These are phyloP conservation scores for Iris macrosiphon DNA, from an alignment of 106 monocot genomes.

Conservation along the genomic window DNA sequence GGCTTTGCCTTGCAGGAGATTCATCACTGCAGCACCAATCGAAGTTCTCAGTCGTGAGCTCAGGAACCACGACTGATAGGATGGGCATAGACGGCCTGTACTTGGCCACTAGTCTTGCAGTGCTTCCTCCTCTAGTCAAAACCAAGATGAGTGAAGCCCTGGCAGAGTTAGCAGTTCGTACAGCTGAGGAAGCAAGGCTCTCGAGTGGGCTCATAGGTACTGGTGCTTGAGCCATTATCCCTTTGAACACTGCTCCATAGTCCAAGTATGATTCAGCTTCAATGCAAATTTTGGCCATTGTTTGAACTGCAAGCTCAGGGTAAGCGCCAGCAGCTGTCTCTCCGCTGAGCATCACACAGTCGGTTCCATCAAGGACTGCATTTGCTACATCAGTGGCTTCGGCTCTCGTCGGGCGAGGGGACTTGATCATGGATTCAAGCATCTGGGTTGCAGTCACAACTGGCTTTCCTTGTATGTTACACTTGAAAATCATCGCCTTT, in stretches of 20 bases:
- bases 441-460: slow-evolving; percentile 33
- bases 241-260: slow-evolving; percentile 27
- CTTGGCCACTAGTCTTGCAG: slow-evolving; percentile 48
- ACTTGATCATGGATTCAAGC: slow-evolving; percentile 38
- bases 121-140: slow-evolving; percentile 44
- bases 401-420: slow-evolving; percentile 29
- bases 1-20: slow-evolving; percentile 37
- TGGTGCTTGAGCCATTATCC: slow-evolving; percentile 21
- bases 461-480: slow-evolving; percentile 32
- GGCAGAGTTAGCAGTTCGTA: slow-evolving; percentile 34
- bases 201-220: slow-evolving; percentile 48
- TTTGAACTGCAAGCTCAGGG: slow-evolving; percentile 45
- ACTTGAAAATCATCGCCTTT: slow-evolving; percentile 33
- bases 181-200: slow-evolving; percentile 50
- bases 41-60: slow-evolving; percentile 27
- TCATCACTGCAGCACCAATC: slow-evolving; percentile 40
- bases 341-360: slow-evolving; percentile 31
- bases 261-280: slow-evolving; percentile 42
- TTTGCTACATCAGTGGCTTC: slow-evolving; percentile 23
- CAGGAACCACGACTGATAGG: slow-evolving; percentile 47
- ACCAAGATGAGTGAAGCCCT: slow-evolving; percentile 40
- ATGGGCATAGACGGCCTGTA: slow-evolving; percentile 44
- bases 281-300: slow-evolving; percentile 43
- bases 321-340: slow-evolving; percentile 54
- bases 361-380: slow-evolving; percentile 16